Evolutionary conservation across 2,329 filamentous ascomycete genomes (phyloP).

Genomic region (Ophiocordyceps australis): DNA sequence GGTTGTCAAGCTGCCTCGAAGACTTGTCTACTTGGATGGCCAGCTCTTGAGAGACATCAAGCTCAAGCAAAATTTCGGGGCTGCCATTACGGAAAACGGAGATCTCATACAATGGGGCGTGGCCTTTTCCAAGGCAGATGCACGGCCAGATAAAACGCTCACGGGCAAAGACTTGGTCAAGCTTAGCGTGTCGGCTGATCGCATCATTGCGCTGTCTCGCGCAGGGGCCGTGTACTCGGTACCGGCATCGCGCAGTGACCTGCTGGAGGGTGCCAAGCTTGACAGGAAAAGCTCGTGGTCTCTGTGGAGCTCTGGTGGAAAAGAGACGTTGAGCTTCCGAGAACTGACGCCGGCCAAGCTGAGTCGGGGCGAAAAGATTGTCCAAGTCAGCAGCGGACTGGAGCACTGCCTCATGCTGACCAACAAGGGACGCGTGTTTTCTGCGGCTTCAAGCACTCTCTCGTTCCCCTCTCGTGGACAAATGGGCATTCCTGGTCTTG

Average conservation of each 20-base stretch:
- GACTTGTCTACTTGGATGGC: constrained; percentile 69
- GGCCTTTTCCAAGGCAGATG: constrained; percentile 48
- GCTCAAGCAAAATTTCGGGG: constrained; percentile 65
- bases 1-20: constrained; percentile 61
- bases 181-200: constrained; percentile 61
- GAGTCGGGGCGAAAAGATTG: constrained; percentile 52
- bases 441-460: constrained; percentile 63
- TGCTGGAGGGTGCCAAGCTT: constrained; percentile 41
- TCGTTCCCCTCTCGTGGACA: constrained; percentile 72
- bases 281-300: constrained; percentile 50
- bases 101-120: constrained; percentile 85
- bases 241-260: constrained; percentile 57
- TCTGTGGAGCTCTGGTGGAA: constrained; percentile 36
- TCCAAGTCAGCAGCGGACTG: constrained; percentile 56
- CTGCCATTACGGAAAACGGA: constrained; percentile 72
- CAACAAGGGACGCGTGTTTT: constrained; percentile 69
- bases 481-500: constrained; percentile 69
- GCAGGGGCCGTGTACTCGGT: constrained; percentile 72
- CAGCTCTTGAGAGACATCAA: constrained; percentile 76
- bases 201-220: constrained; percentile 61
- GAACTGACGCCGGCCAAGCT: constrained; percentile 47
- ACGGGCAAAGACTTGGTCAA: constrained; percentile 66
- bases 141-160: constrained; percentile 51
- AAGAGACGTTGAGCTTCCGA: constrained; percentile 47
- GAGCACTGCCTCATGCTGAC: constrained; percentile 82